These are phyloP conservation scores for Mycena pura DNA, from an alignment of 768 basidiomycete species.

Conservation along the genomic window DNA sequence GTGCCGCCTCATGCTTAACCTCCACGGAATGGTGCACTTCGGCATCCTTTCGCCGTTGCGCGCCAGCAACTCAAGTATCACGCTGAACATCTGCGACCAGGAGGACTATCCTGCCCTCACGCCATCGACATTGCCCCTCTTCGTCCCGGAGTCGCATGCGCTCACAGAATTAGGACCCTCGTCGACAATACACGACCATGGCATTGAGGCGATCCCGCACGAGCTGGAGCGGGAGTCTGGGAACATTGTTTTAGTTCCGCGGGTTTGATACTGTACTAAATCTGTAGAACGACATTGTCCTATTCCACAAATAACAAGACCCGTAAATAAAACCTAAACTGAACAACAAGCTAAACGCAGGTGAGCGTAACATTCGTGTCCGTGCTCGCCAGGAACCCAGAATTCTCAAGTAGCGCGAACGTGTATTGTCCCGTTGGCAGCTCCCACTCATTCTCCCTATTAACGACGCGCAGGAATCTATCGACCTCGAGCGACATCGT, in stretches of 20 bases:
- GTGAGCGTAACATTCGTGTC: constrained; percentile 31
- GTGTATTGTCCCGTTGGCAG: constrained; percentile 32
- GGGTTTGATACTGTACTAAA: too few relatives aligned
- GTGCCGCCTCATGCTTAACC: constrained; percentile 5
- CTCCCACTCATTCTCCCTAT: constrained; percentile 32
- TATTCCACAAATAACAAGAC: not conserved
- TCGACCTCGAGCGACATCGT: constrained; percentile 33
- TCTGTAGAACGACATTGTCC: not conserved
- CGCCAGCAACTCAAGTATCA: not conserved
- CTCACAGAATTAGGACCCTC: too few relatives aligned
- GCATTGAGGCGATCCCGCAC: too few relatives aligned
- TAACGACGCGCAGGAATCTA: constrained; percentile 29
- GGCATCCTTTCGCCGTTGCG: not conserved
- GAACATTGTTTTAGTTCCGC: too few relatives aligned
- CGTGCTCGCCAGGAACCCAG: constrained; percentile 26
- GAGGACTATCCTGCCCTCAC: too few relatives aligned
- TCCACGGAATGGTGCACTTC: not conserved
- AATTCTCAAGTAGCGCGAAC: constrained; percentile 31
- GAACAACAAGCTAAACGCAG: constrained; percentile 21
- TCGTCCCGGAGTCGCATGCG: too few relatives aligned
- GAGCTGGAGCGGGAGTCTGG: too few relatives aligned
- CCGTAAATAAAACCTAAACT: not conserved
- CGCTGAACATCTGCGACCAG: too few relatives aligned
- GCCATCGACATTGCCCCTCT: too few relatives aligned
- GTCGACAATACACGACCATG: too few relatives aligned